Evolutionary conservation across 768 basidiomycete genomes (phyloP), one percentile per base, ranked within the genome.

Genomic region (Hericium rajendrae): DNA sequence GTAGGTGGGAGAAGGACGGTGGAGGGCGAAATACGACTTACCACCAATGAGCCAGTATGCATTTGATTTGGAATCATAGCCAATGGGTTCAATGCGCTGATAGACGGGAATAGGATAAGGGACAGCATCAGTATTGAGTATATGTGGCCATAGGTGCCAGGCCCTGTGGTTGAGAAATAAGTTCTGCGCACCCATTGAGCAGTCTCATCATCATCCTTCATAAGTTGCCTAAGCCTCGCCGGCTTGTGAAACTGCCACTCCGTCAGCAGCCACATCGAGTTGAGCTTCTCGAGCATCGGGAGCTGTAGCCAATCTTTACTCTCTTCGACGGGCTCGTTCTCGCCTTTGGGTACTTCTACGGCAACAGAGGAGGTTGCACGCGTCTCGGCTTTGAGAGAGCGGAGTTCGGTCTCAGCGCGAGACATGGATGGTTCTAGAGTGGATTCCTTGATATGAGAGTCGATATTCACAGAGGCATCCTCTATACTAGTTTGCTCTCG

Each of bases 221-320:
- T 91, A 50, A 86, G 70, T 48, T 75, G 76, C 57, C 89, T 76
- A 20, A 93, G 64, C 55, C 86, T 78, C 54, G 77, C 75, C 4
- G 88, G 81, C 65, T 89, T 88, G 58, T 90, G 84, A 61, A 93
- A 91, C 64, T 91, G 88, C 91, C 91, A 94, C 70, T 94, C 91
- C 28, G 77, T 78, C 51, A 93, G 72, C 15, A 80, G 72, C 62
- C 90, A 80, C 64, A 92, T 71, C 3, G 86, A 82, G 59, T 91
- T 85, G 46, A 94, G 78, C 70, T 91, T 90, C 38, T 72, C 71
- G 41, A 84, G 75, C 78, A 88, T 83, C 2, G 83, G 75, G 26
- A 92, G 79, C 48, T 85, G 76, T 48, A 81, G 72, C 89, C 90
- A 92, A 65, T 88, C 77, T 56, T 76, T 75, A 40, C 79, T 74